A percentile compares a stretch with the other conserved stretches of the same genome.
Evolutionary conservation across 129 eudicot genomes (phyloP).

Genomic region (Sambucus nigra): DNA sequence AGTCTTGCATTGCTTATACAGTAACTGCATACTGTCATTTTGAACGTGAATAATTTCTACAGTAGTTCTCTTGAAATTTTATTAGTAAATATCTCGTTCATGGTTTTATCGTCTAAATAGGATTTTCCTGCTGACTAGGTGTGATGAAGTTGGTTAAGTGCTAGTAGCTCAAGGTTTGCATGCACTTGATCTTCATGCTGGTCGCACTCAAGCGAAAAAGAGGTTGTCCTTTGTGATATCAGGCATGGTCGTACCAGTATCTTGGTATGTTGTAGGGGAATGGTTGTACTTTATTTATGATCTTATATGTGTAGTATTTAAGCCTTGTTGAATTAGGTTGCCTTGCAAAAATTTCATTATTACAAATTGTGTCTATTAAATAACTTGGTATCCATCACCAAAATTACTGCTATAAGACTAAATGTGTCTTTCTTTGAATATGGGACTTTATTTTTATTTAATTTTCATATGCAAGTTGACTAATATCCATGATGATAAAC

Average conservation of each 20-base stretch:
- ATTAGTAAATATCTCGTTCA: conserved; percentile 4
- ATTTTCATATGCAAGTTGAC: not conserved
- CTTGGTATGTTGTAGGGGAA: conserved; percentile 41
- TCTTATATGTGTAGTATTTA: not conserved
- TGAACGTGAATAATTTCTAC: too few relatives aligned
- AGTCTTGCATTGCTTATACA: too few relatives aligned
- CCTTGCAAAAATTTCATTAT: not conserved
- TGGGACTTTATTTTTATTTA: too few relatives aligned
- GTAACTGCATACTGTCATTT: too few relatives aligned
- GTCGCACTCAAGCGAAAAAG: conserved; percentile 79
- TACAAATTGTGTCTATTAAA: not conserved
- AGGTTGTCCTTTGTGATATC: conserved; percentile 68
- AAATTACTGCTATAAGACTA: not conserved
- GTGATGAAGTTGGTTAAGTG: conserved; percentile 89
- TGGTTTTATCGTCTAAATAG: conserved; percentile 1
- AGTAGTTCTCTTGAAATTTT: too few relatives aligned
- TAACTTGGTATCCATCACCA: not conserved
- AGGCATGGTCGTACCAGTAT: conserved; percentile 75
- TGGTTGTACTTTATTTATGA: not conserved
- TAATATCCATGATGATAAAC: not conserved
- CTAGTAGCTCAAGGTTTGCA: conserved; percentile 60
- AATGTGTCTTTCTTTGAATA: not conserved
- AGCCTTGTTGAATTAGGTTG: not conserved
- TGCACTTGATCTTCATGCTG: conserved; percentile 87
- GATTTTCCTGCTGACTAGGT: conserved; percentile 47